Evolutionary conservation across 768 basidiomycete genomes (phyloP), one percentile per base, ranked within the genome.

Genomic region (Rhizopogon vesiculosus): DNA sequence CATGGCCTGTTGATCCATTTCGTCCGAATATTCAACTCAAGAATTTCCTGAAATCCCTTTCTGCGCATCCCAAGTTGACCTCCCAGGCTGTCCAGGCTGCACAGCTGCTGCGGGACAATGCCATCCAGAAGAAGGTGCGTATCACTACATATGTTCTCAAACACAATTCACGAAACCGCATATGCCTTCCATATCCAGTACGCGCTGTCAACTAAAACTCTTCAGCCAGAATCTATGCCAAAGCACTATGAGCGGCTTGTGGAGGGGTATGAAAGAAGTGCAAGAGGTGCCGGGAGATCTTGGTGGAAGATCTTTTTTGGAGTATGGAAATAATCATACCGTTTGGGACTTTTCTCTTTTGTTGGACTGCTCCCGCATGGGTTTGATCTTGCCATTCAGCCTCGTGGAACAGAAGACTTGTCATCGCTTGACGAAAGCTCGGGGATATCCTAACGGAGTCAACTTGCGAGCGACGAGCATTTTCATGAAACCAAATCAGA

Each of bases 281-380:
- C 83, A 10, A 74, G 84, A 63, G 90, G 90, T n/a, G 86, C 90
- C 43, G 79, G 79, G 35, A 75, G 90, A 53, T 88, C 90, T 2
- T 85, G 86, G 86, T 92, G 90, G 90, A 90, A 92, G 67, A 72
- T 87, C 42, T 88, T 92, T 68, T 85, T 92, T 61, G 81, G 82
- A 40, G 76, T 90, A 56, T 90, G 89, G 88, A 61, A 57, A 58
- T 70, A 58, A 35, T 22, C 19, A 49, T 35, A 33, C 33, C 46
- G 6, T 7, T 33, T 46, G 29, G 18, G 31, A 19, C 12, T 6
- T 46, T 18, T 31, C 29, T 3, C 18, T 35, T 22, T 4, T 33
- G 46, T 33, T 35, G 33, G 22, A 16, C 48, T 22, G 12, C 28
- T 35, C 13, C 19, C 7, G 33, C 19, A 15, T 35, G 46, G 22